These are phyloP conservation scores for Aspergillus avenaceus DNA, from an alignment of 495 filamentous ascomycete species.

Conservation along the genomic window DNA sequence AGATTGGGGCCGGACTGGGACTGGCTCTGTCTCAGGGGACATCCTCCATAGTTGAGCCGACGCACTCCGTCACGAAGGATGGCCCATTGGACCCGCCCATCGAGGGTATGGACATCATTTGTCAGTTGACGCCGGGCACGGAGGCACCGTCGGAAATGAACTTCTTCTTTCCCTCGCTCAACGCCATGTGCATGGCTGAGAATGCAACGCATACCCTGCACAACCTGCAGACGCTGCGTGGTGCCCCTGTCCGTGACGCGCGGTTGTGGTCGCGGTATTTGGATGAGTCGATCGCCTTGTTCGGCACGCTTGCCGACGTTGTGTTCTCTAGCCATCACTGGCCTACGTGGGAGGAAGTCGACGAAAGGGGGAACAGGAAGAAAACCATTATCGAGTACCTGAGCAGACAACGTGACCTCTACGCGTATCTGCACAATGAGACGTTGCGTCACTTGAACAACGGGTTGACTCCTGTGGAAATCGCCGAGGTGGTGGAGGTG, in stretches of 20 bases:
- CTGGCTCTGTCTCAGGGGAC: constrained; percentile 13
- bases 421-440: constrained; percentile 32
- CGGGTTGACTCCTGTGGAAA: constrained; percentile 24
- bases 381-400: constrained; percentile 14
- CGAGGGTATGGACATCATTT: constrained; percentile 20
- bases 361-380: background rate
- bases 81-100: constrained; percentile 6
- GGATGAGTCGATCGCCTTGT: constrained; percentile 20
- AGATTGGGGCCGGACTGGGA: constrained; percentile 19
- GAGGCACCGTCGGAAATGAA: constrained; percentile 23
- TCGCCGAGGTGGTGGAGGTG: constrained; percentile 24
- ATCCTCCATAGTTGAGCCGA: constrained; percentile 15
- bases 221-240: constrained; percentile 21
- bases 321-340: constrained; percentile 22
- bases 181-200: constrained; percentile 18
- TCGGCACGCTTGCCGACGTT: constrained; percentile 13
- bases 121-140: constrained; percentile 19
- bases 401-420: constrained; percentile 25
- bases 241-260: constrained; percentile 18
- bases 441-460: constrained; percentile 27
- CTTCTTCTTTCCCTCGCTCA: constrained; percentile 18
- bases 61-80: constrained; percentile 7
- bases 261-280: constrained; percentile 20
- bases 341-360: constrained; percentile 19
- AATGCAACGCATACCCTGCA: constrained; percentile 18